A percentile compares a stretch with the other conserved stretches of the same genome.
Conservation (phyloP, 2,329 filamentous ascomycete genomes). For the Ramichloridium luteum region DNA sequence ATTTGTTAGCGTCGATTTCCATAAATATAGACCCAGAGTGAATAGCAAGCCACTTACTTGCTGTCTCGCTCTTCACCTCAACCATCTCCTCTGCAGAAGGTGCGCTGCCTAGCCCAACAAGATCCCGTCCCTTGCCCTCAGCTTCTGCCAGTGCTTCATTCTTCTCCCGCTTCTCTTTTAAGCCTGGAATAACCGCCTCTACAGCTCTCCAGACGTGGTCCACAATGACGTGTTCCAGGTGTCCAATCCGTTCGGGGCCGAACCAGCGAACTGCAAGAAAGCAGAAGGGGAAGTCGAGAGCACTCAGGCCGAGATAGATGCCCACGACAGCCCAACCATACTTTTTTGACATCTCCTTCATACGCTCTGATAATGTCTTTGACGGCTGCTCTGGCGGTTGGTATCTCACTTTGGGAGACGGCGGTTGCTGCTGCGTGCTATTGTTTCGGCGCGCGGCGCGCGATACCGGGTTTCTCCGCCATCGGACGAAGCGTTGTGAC, state of each 20-base stretch:
- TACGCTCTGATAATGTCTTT: constrained; percentile 43
- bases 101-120: constrained; percentile 25
- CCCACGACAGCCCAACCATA: constrained; percentile 90
- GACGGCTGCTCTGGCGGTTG: constrained; percentile 17
- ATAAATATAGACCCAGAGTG: not conserved
- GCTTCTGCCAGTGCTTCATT: constrained; percentile 9
- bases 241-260: constrained; percentile 76
- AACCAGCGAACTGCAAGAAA: constrained; percentile 75
- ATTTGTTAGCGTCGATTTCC: constrained; percentile 10
- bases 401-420: constrained; percentile 17
- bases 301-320: constrained; percentile 75
- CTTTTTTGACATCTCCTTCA: constrained; percentile 77
- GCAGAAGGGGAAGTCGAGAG: constrained; percentile 88
- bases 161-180: constrained; percentile 14
- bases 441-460: no score
- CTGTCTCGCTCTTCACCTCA: constrained; percentile 15
- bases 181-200: constrained; percentile 45
- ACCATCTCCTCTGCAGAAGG: constrained; percentile 7
- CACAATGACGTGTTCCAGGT: constrained; percentile 56
- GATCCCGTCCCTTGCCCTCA: constrained; percentile 12
- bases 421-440: no score
- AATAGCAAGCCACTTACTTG: constrained; percentile 17
- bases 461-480: no score
- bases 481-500: no score
- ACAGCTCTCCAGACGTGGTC: constrained; percentile 47